These are phyloP conservation scores for Aspergillus caelatus DNA, from an alignment of 2,329 filamentous ascomycete species.

Conservation along the genomic window DNA sequence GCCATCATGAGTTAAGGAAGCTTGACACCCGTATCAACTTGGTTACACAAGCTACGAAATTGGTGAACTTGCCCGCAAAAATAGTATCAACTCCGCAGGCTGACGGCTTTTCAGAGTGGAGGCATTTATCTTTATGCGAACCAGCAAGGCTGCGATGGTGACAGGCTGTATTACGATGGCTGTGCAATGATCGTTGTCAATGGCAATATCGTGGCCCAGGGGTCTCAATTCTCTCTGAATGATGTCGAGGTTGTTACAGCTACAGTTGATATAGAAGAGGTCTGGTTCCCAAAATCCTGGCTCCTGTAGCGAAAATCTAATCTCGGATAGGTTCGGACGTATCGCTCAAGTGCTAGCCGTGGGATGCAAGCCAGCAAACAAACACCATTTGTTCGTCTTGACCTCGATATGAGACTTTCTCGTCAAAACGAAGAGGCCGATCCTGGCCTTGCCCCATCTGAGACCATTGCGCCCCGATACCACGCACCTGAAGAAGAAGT, in stretches of 20 bases:
- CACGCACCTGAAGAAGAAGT: slow-evolving; percentile 70
- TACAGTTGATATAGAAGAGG: slow-evolving; percentile 71
- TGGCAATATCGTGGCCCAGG: slow-evolving; percentile 66
- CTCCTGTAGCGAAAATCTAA: neutral
- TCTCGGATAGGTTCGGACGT: slow-evolving; percentile 37
- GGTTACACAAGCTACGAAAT: slow-evolving; percentile 65
- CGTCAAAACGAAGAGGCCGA: slow-evolving; percentile 46
- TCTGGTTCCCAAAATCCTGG: slow-evolving; percentile 48
- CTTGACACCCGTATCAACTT: slow-evolving; percentile 65
- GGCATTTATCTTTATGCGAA: slow-evolving; percentile 64
- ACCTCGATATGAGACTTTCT: slow-evolving; percentile 40
- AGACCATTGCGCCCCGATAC: slow-evolving; percentile 53
- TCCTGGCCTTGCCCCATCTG: slow-evolving; percentile 48
- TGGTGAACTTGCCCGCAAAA: slow-evolving; percentile 16
- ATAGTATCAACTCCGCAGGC: neutral
- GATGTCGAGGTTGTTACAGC: slow-evolving; percentile 69
- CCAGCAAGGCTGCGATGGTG: slow-evolving; percentile 61
- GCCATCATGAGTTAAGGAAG: slow-evolving; percentile 70
- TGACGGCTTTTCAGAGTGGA: slow-evolving; percentile 38
- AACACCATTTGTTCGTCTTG: slow-evolving; percentile 38
- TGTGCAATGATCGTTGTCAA: slow-evolving; percentile 66
- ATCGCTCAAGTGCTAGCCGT: slow-evolving; percentile 31
- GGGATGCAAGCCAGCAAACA: slow-evolving; percentile 39
- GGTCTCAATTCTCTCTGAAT: slow-evolving; percentile 65
- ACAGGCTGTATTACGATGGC: slow-evolving; percentile 65